Base-by-base conservation (phyloP, 345 rosid genomes). In the Ceriops tagal region DNA sequence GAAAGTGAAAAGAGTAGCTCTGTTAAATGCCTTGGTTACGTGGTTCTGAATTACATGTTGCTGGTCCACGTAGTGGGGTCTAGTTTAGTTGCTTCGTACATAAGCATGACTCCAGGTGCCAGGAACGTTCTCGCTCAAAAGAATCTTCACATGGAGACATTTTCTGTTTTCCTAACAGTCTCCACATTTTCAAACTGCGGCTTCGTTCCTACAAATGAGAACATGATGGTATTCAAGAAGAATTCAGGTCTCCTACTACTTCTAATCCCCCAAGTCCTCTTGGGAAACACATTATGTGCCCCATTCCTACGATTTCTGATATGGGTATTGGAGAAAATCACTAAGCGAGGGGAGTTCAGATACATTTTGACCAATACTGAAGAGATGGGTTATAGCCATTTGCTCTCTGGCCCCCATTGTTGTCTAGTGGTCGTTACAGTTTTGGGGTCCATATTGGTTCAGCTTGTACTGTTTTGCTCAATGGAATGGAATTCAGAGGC, bases 191-290 rank as follows among this genome's bases (percentile, higher is more conserved):
- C 85, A 6, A 88, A 71, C 68, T 83, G 89, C 1, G 97, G 97
- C 5, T 92, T 88, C 31, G 61, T 86, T 1, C 97, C 97, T 0
- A 89, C 88, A 0, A 88, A 89, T 20, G 93, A 92, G 70, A 92
- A 92, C 83, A 88, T 88, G 93, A 32, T 81, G 0, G 79, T 80
- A 2, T 92, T 89, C 10, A 75, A 65, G 18, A 78, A 79, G 30
- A 83, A 89, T 69, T 77, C 96, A 0, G 88, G 87, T 2, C 83
- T 92, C 1, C 77, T 87, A 2, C 76, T 82, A 55, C 72, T 92
- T 43, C 67, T 87, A 0, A 73, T 89, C 62, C 90, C 91, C 20
- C 88, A 78, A 65, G 31, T 73, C 24, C 69, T 92, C 0, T 57
- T 86, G 26, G 97, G 96, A 0, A 87, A 86, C 86, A 81, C 89